These are phyloP conservation scores for Rozella allomycis DNA, from an alignment of 371 early-diverging fungal species.

Conservation along the genomic window DNA sequence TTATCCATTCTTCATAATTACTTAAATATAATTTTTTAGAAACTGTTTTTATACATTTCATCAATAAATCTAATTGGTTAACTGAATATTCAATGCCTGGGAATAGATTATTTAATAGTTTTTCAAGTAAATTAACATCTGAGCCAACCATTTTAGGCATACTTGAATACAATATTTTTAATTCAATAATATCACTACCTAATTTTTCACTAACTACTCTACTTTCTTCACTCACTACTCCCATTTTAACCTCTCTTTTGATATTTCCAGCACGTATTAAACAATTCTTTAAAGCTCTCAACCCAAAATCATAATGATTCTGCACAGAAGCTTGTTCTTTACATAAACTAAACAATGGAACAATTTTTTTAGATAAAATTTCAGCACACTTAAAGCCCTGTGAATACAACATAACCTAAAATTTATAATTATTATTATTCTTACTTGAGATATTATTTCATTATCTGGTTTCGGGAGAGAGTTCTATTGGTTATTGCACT, in stretches of 20 bases:
- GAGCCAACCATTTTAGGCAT: conserved; percentile 89
- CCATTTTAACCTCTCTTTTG: too few species aligned
- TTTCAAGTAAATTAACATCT: conserved; percentile 66
- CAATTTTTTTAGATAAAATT: conserved; percentile 74
- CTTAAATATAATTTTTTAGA: conserved; percentile 55
- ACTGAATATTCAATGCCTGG: conserved; percentile 74
- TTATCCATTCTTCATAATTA: conserved; percentile 63
- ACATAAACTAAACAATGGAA: conserved; percentile 86
- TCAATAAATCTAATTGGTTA: conserved; percentile 49
- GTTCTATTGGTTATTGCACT: too few species aligned
- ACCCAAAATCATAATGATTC: conserved; percentile 96
- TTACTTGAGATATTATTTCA: too few species aligned
- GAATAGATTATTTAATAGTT: conserved; percentile 78
- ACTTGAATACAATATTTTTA: conserved; percentile 82
- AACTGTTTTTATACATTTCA: conserved; percentile 46
- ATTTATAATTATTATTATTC: too few species aligned
- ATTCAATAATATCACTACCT: too few species aligned
- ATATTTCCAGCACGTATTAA: conserved; percentile 89
- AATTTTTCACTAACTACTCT: too few species aligned
- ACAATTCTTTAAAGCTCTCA: conserved; percentile 94
- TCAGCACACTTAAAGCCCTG: conserved; percentile 88
- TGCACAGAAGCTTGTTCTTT: conserved; percentile 77
- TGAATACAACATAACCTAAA: too few species aligned
- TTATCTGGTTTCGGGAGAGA: too few species aligned
- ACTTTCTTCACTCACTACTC: too few species aligned